Evolutionary conservation across 202 grass and related monocot species (phyloP).

Genomic region (Musa balbisiana): DNA sequence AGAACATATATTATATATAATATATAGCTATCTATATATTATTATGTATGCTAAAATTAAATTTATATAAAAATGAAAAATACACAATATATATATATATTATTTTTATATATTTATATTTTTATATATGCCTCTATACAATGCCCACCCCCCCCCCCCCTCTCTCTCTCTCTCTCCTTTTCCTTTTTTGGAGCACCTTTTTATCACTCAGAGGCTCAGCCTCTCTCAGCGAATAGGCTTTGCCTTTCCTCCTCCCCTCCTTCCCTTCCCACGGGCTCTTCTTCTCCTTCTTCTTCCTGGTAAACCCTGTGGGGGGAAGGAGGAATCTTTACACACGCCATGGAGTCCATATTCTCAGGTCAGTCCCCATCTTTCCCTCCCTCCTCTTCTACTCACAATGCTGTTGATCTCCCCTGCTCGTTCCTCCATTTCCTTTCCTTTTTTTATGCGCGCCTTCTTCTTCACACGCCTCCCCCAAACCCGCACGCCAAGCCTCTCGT

Average conservation of each 20-base stretch:
- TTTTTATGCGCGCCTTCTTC: neutral
- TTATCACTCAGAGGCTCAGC: neutral
- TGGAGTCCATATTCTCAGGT: conserved; percentile 12
- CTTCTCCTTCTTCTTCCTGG: neutral
- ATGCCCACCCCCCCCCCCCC: too few species aligned
- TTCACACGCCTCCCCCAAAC: neutral
- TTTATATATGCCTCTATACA: too few species aligned
- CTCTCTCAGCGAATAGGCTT: neutral
- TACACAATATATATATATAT: too few species aligned
- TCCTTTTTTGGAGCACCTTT: neutral
- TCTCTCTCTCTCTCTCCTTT: too few species aligned
- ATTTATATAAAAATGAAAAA: too few species aligned
- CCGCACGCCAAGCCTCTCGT: neutral
- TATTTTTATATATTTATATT: too few species aligned
- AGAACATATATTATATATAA: too few species aligned
- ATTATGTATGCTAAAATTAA: too few species aligned
- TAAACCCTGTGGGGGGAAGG: neutral
- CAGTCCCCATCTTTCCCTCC: neutral
- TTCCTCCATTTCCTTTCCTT: neutral
- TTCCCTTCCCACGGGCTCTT: too few species aligned
- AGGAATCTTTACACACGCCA: neutral
- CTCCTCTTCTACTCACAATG: conserved; percentile 2
- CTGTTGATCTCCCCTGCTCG: neutral
- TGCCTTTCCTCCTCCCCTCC: neutral
- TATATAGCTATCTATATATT: too few species aligned